Evolutionary conservation across 345 rosid genomes (phyloP).

Genomic region (Brassica carinata): DNA sequence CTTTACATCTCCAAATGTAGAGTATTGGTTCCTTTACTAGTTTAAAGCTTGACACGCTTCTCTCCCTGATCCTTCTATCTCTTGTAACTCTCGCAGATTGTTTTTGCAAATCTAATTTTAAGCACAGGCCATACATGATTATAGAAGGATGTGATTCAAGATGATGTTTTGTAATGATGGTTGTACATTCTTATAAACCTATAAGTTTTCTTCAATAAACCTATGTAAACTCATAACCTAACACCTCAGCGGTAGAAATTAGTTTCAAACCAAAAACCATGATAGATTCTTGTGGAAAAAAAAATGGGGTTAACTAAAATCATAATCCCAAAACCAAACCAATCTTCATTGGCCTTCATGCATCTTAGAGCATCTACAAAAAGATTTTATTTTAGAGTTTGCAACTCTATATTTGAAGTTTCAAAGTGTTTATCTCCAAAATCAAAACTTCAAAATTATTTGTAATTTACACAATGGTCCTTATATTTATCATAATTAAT

Average conservation of each 20-base stretch:
- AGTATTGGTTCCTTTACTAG: neutral
- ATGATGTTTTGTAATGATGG: constrained; percentile 10
- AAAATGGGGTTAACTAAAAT: neutral
- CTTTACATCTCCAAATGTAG: neutral
- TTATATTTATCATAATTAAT: too few species aligned
- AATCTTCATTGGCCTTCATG: neutral
- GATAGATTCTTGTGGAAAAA: too few species aligned
- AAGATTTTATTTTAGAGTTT: too few species aligned
- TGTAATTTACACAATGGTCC: too few species aligned
- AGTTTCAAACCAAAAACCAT: neutral
- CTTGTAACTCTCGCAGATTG: constrained; percentile 3
- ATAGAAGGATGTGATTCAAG: neutral
- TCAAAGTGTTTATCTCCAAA: too few species aligned
- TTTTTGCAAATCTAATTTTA: constrained; percentile 6
- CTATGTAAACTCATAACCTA: neutral
- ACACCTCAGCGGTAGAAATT: neutral
- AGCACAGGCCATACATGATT: constrained; percentile 9
- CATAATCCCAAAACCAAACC: neutral
- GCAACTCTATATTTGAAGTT: too few species aligned
- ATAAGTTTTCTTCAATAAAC: neutral
- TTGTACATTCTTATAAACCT: neutral
- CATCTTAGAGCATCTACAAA: neutral
- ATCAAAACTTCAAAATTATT: too few species aligned
- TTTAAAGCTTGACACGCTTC: neutral
- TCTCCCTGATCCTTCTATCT: constrained; percentile 10